Evolutionary conservation across 352 stramenopile genomes (phyloP), one percentile per base, ranked within the genome.

Genomic region (Globisporangium cylindrosporum): DNA sequence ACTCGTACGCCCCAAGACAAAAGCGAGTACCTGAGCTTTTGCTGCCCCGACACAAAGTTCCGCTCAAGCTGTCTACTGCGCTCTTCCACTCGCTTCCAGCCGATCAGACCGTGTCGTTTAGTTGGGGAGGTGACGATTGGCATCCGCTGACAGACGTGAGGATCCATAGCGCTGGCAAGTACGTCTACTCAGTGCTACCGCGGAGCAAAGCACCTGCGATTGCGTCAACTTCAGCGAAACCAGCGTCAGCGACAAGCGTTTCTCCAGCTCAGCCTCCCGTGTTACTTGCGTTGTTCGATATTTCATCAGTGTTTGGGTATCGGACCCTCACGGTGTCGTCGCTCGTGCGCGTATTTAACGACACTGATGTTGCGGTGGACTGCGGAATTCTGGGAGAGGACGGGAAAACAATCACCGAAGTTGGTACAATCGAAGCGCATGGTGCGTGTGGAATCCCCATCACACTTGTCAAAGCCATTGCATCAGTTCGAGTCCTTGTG

Each of bases 281-380:
- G 27, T 32, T 93, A n/a, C 67, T 89, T 41, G 82, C 86, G 0
- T 67, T 95, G 4, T 84, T 95, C 57, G 86, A 95, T 49, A 88
- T 94, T 56, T 91, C 86, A 0, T 71, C 81, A 1, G 77, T 85
- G 10, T 83, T 84, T 67, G 88, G 86, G 1, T 89, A 88, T 46
- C 76, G 88, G 24, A 94, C 85, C 0, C 81, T 95, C 20, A 94
- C 84, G 0, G 84, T 95, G 27, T 95, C 88, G 25, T 94, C 88
- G 0, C 70, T 93, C 2, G 80, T 93, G 59, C 79, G 84, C 7
- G 70, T 95, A 24, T 93, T 91, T 62, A 95, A 95, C 54, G 84
- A 95, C 49, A 78, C 78, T 0, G 81, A 78, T 38, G 66, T 91
- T 43, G 43, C 77, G 3, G 62, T 95, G 8, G 79, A 89, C 53